A percentile compares a stretch with the other conserved stretches of the same genome.
These are phyloP conservation scores for Theobroma grandiflorum DNA, from an alignment of 441 rosid genomes.

Conservation along the genomic window DNA sequence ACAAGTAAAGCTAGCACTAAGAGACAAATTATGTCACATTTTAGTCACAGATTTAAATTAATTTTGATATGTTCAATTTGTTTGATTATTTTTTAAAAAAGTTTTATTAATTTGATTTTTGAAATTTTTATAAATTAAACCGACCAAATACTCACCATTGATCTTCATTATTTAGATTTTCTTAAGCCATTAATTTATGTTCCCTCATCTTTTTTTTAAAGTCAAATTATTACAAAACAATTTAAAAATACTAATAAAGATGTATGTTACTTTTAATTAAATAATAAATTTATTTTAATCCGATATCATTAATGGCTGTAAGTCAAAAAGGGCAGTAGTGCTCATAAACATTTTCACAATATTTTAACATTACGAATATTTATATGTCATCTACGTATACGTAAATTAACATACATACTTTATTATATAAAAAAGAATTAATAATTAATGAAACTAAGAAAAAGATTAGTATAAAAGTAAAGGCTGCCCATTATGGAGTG, in stretches of 20 bases:
- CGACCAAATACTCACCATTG: too few species aligned
- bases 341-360: too few species aligned
- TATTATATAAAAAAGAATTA: not conserved
- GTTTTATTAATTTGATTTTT: too few species aligned
- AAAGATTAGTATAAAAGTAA: not conserved
- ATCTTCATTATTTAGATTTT: too few species aligned
- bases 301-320: too few species aligned
- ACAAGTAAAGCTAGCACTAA: not conserved
- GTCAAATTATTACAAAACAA: not conserved
- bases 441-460: not conserved
- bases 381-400: not conserved
- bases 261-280: too few species aligned
- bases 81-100: not conserved
- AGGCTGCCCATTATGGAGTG: not conserved
- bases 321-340: not conserved
- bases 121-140: too few species aligned
- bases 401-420: not conserved
- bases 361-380: too few species aligned
- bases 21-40: not conserved
- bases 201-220: not conserved
- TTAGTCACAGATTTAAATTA: not conserved
- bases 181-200: too few species aligned
- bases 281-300: not conserved
- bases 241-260: not conserved
- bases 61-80: too few species aligned